Base-by-base conservation (phyloP, 495 filamentous ascomycete species). In the Friedmanniomyces endolithicus region DNA sequence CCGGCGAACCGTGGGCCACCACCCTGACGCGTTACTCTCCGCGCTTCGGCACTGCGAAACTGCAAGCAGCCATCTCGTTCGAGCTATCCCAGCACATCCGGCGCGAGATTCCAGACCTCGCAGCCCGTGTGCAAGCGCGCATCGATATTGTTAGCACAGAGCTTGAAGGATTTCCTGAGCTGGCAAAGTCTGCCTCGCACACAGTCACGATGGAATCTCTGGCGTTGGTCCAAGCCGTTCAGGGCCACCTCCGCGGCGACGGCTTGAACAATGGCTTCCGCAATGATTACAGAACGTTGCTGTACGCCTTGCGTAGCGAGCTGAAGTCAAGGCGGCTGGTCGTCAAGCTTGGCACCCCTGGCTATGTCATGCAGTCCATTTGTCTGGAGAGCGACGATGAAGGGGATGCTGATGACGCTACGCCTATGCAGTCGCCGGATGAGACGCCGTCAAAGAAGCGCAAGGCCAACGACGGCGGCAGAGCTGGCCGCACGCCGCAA, bases 1-100 rank as follows among this genome's bases (percentile, higher is more conserved):
- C 44, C 1, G 58, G 12, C 0, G 56, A 66, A 4, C 72, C 70
- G 11, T 77, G 74, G 74, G 53, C 55, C 6, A 64, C 64, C 0
- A 57, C 60, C 6, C 52, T 75, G 8, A 20, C 34, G 2, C 53
- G 58, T 9, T 63, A 63, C 43, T 61, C 59, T 6, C 33, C 59
- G 20, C 62, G 69, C 14, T 75, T 75, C 40, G 74, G 74, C 0
- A 68, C 64, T 1, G 37, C 11, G 7, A 58, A 61, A 47, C 69
- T 77, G 1, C 70, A 69, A 48, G 56, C 35, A 1, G 62, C 61
- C 23, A 40, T 77, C 1, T 70, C 73, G 0, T 47, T 66, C 27
- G 66, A 66, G 37, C 65, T 77, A 0, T 67, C 65, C 58, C 58
- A 17, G 29, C 59, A 41, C 39, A 64, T 62, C 29, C 35, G 52